Conservation (phyloP, 108 stramenopile genomes). For the Licmophora abbreviata region DNA sequence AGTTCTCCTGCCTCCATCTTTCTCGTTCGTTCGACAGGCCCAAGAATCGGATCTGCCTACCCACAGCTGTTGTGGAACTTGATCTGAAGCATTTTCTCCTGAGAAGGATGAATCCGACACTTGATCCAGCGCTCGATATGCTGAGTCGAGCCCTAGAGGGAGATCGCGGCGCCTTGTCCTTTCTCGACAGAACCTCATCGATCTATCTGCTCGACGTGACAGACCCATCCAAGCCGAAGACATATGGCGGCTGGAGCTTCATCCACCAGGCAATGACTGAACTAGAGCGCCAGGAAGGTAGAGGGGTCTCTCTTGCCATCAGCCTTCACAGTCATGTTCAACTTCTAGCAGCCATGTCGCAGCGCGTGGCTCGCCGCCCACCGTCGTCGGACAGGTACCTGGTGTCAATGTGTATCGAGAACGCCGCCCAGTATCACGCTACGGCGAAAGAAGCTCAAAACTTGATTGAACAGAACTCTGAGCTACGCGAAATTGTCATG, state of each 20-base stretch:
- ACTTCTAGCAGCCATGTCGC: constrained; percentile 57
- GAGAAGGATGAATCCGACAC: too few species aligned
- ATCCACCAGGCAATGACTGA: constrained; percentile 74
- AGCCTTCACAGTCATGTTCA: constrained; percentile 42
- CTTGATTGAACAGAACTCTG: constrained; percentile 48
- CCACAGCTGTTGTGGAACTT: too few species aligned
- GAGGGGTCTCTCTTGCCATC: background rate
- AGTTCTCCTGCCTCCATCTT: too few species aligned
- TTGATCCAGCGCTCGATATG: constrained; percentile 46
- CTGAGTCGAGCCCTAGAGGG: constrained; percentile 54
- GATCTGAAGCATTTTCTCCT: too few species aligned
- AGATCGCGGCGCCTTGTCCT: constrained; percentile 52
- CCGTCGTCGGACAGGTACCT: constrained; percentile 41
- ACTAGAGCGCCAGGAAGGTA: constrained; percentile 50
- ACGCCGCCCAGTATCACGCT: constrained; percentile 36
- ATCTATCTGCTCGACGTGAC: constrained; percentile 72
- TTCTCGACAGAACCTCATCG: constrained; percentile 61
- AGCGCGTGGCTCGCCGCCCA: constrained; percentile 57
- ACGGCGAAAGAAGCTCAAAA: constrained; percentile 22
- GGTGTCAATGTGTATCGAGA: constrained; percentile 51
- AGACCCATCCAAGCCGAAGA: constrained; percentile 45
- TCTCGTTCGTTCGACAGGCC: too few species aligned
- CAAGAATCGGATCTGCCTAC: too few species aligned
- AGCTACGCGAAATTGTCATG: constrained; percentile 69
- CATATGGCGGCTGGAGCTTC: constrained; percentile 79